Conservation (phyloP, 1,284 basidiomycete species). For the Rhodotorula sp. region DNA sequence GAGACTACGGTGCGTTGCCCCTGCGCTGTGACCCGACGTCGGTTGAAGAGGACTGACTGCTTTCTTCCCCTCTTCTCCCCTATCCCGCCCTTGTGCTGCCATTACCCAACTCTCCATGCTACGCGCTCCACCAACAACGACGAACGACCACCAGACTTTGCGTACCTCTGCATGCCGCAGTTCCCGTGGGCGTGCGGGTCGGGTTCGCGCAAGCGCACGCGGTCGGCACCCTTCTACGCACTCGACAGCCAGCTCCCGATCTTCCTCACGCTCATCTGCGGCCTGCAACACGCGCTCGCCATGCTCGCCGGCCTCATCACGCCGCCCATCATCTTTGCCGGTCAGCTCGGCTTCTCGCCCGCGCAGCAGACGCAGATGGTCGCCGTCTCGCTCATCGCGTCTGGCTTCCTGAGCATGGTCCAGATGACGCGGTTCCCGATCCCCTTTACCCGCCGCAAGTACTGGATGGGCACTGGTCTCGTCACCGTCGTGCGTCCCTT, state of each 20-base stretch:
- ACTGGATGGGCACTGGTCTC: not conserved
- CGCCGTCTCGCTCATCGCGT: constrained; percentile 1
- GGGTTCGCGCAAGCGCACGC: not conserved
- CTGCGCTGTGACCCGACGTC: too few species aligned
- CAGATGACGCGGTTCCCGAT: not conserved
- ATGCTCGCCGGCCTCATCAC: constrained; percentile 2
- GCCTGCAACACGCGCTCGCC: not conserved
- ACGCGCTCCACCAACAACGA: too few species aligned
- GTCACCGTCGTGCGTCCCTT: not conserved
- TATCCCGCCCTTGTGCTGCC: not conserved
- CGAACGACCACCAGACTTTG: not conserved
- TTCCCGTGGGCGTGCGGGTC: not conserved
- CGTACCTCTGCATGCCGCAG: not conserved
- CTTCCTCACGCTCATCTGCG: not conserved
- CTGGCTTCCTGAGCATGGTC: not conserved
- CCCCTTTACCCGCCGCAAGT: not conserved
- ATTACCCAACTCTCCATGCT: too few species aligned
- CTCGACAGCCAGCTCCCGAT: not conserved
- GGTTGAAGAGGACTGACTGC: too few species aligned
- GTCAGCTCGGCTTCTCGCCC: not conserved
- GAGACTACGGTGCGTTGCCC: not conserved
- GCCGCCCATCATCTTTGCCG: not conserved
- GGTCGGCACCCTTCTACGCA: not conserved
- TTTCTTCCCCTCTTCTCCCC: not conserved
- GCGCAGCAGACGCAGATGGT: not conserved